Percentiles rank a stretch among this genome's conserved stretches.
These are phyloP conservation scores for Syzygium jambos DNA, from an alignment of 345 rosid genomes.

Conservation along the genomic window DNA sequence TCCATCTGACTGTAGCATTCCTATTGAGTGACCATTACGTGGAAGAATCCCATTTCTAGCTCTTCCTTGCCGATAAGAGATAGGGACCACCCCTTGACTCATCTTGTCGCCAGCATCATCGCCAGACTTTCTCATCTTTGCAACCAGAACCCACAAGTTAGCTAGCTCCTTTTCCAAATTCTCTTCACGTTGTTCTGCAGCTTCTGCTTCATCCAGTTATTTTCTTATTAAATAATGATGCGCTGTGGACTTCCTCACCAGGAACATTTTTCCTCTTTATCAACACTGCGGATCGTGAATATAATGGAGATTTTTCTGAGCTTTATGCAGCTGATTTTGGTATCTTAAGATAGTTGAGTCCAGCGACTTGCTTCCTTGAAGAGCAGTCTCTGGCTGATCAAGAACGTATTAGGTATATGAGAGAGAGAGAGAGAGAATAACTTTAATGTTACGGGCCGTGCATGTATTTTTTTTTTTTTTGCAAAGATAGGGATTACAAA, in stretches of 20 bases:
- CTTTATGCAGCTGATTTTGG: slow-evolving; percentile 14
- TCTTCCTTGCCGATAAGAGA: neutral
- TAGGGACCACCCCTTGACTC: neutral
- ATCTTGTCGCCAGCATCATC: slow-evolving; percentile 10
- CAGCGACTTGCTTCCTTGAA: neutral
- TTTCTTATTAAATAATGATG: slow-evolving; percentile 2
- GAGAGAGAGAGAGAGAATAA: neutral
- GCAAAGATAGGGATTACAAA: neutral
- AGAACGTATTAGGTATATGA: neutral
- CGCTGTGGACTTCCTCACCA: slow-evolving; percentile 11
- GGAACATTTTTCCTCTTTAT: slow-evolving; percentile 9
- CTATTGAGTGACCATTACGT: neutral
- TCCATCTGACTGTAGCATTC: slow-evolving; percentile 10
- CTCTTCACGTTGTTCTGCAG: slow-evolving; percentile 19
- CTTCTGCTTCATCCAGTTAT: slow-evolving; percentile 33
- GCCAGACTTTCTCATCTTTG: slow-evolving; percentile 35
- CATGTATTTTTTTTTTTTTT: neutral
- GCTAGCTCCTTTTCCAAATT: slow-evolving; percentile 55
- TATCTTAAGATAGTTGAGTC: neutral
- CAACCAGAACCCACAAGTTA: slow-evolving; percentile 51
- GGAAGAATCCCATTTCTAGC: neutral
- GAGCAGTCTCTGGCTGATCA: neutral
- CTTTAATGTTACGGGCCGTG: neutral
- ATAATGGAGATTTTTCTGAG: slow-evolving; percentile 25
- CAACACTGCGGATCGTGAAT: slow-evolving; percentile 38